These are phyloP conservation scores for Chlorella sp. DNA, from an alignment of 139 green algal genomes.

Conservation along the genomic window DNA sequence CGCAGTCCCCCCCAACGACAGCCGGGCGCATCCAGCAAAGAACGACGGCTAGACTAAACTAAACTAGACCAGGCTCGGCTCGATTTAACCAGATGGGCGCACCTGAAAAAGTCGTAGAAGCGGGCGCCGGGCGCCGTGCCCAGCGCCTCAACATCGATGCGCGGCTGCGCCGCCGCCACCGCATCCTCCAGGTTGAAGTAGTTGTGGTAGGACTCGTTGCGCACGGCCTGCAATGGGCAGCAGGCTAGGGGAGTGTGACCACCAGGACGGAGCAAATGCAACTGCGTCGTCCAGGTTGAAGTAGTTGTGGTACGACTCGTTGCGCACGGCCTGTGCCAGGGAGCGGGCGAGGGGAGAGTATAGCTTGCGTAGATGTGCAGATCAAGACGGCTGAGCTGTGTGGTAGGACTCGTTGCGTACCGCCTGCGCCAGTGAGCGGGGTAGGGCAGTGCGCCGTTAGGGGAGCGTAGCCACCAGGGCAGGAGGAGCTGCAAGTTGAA, in stretches of 20 bases:
- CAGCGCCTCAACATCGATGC: slow-evolving; percentile 7
- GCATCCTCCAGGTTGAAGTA: slow-evolving; percentile 85
- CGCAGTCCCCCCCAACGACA: too few species aligned
- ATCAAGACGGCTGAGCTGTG: slow-evolving; percentile 39
- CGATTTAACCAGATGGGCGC: not conserved
- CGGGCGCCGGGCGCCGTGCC: not conserved
- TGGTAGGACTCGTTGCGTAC: slow-evolving; percentile 67
- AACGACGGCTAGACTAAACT: too few species aligned
- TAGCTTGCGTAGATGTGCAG: too few species aligned
- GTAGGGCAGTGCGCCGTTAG: too few species aligned
- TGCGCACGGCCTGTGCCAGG: slow-evolving; percentile 29
- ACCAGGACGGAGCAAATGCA: too few species aligned
- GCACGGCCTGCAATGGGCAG: slow-evolving; percentile 22
- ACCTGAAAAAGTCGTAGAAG: slow-evolving; percentile 22
- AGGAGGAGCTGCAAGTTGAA: too few species aligned
- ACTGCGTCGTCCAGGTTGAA: too few species aligned
- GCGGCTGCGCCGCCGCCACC: slow-evolving; percentile 37
- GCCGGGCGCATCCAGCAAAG: too few species aligned
- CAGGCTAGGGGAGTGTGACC: too few species aligned
- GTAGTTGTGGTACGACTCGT: slow-evolving; percentile 85
- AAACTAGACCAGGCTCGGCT: too few species aligned
- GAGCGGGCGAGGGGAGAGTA: not conserved
- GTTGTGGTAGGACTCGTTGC: slow-evolving; percentile 80
- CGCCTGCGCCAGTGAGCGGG: not conserved
- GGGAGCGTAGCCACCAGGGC: too few species aligned